Evolutionary conservation across 2,329 filamentous ascomycete species (phyloP).

Genomic region (Beauveria sp.): DNA sequence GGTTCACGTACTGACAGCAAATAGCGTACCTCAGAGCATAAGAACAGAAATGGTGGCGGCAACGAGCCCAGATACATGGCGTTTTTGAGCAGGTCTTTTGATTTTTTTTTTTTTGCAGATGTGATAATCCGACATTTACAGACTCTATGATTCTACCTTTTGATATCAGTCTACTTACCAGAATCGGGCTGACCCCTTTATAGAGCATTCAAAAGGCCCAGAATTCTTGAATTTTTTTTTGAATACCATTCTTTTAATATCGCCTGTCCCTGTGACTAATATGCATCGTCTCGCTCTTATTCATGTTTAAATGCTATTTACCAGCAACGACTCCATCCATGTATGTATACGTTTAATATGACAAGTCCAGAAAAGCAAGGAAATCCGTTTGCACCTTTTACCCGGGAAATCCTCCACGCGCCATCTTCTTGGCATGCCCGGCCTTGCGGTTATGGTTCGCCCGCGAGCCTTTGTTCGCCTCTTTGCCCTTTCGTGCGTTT

Average conservation of each 20-base stretch:
- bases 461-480: constrained; percentile 70
- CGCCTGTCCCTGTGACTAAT: not conserved
- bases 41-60: not conserved
- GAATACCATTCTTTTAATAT: not conserved
- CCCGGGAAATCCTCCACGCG: constrained; percentile 35
- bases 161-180: not conserved
- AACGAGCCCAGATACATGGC: not conserved
- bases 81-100: not conserved
- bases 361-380: not conserved
- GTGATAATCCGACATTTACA: not conserved
- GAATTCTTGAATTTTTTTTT: not conserved
- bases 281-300: not conserved
- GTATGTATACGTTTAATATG: not conserved
- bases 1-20: not conserved
- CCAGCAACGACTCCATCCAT: not conserved
- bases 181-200: not conserved
- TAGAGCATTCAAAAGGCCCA: not conserved
- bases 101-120: not conserved
- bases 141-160: not conserved
- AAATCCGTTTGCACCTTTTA: not conserved
- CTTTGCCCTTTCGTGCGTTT: constrained; percentile 65
- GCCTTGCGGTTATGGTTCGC: constrained; percentile 85
- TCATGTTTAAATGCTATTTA: not conserved
- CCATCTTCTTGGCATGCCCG: constrained; percentile 58
- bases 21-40: constrained; percentile 11